Evolutionary conservation across 345 rosid species (phyloP).

Genomic region (Syzygium aromaticum): DNA sequence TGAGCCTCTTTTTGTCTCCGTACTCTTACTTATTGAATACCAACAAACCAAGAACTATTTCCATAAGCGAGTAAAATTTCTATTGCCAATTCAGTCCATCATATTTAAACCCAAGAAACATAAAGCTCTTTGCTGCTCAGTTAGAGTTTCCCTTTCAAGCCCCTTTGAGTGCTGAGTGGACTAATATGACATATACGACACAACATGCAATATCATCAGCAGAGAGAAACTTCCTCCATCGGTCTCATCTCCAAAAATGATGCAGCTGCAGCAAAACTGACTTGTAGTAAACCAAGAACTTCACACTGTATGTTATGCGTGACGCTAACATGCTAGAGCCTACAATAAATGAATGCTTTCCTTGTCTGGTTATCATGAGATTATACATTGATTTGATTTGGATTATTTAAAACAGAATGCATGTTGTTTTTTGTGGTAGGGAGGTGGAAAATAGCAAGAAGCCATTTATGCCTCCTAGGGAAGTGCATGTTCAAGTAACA

Average conservation of each 20-base stretch:
- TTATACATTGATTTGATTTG: neutral
- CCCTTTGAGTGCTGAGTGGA: neutral
- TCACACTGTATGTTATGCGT: neutral
- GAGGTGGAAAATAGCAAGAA: constrained; percentile 62
- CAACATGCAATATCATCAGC: neutral
- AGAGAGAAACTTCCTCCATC: neutral
- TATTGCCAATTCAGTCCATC: neutral
- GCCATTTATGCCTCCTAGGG: constrained; percentile 71
- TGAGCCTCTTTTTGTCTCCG: neutral
- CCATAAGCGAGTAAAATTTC: neutral
- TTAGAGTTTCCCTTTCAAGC: neutral
- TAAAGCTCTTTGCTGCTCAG: neutral
- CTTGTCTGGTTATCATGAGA: neutral
- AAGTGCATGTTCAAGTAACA: constrained; percentile 77
- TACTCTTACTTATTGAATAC: neutral
- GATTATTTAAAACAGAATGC: neutral
- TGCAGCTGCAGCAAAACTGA: neutral
- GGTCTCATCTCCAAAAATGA: neutral
- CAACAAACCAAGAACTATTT: neutral
- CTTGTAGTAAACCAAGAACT: neutral
- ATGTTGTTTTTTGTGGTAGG: constrained; percentile 28
- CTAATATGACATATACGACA: neutral
- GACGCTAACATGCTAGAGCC: neutral
- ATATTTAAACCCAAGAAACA: neutral
- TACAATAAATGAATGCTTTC: neutral